These are phyloP conservation scores for Vaccinium macrocarpon DNA, from an alignment of 148 eudicot species.

Conservation along the genomic window DNA sequence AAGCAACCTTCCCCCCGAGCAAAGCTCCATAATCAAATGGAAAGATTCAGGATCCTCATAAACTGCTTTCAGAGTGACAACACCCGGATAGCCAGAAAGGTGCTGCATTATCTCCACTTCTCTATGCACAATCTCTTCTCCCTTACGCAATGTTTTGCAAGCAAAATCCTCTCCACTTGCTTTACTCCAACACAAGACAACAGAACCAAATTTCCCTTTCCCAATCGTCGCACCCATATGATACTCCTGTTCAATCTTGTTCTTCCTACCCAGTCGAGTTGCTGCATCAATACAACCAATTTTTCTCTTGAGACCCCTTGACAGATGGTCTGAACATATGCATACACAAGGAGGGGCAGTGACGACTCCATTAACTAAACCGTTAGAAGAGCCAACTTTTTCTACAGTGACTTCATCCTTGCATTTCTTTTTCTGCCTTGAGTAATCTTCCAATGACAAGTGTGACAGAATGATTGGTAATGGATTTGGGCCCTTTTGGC, in stretches of 20 bases:
- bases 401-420: conserved; percentile 48
- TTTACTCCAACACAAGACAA: conserved; percentile 68
- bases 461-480: conserved; percentile 58
- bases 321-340: conserved; percentile 33
- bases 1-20: conserved; percentile 77
- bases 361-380: conserved; percentile 43
- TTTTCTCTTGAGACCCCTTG: conserved; percentile 73
- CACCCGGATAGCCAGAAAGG: conserved; percentile 84
- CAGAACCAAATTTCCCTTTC: conserved; percentile 84
- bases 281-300: conserved; percentile 78
- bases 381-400: conserved; percentile 39
- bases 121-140: conserved; percentile 89
- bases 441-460: conserved; percentile 60
- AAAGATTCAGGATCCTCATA: conserved; percentile 70
- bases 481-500: conserved; percentile 33
- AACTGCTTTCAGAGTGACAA: conserved; percentile 76
- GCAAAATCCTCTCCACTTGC: conserved; percentile 63
- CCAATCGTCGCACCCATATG: conserved; percentile 51
- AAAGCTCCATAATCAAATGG: conserved; percentile 86
- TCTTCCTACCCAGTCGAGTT: conserved; percentile 77
- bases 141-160: conserved; percentile 80
- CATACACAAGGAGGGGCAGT: conserved; percentile 60
- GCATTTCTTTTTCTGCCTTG: conserved; percentile 59
- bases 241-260: conserved; percentile 79
- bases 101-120: conserved; percentile 99